phyloP scores from a whole-genome alignment of 805 yeast genomes.

The Zygosaccharomyces siamensis region DNA sequence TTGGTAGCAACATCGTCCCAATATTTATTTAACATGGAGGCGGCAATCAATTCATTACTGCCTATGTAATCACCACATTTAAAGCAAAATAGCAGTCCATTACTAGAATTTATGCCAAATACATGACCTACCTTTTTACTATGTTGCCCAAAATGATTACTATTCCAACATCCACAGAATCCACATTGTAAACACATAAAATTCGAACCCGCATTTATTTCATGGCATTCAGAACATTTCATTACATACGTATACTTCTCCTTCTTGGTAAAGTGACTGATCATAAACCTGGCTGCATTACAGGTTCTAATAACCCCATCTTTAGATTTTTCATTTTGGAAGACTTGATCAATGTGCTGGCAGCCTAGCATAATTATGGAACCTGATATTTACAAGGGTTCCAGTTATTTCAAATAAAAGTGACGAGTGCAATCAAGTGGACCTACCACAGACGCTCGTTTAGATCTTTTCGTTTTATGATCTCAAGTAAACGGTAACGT shows the following conservation, averaged over 20 bases:
- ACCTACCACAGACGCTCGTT: not conserved
- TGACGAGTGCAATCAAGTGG: not conserved
- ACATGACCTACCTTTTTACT: conserved; percentile 46
- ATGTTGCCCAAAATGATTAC: conserved; percentile 45
- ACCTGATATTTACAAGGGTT: not conserved
- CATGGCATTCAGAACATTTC: conserved; percentile 30
- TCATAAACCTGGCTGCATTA: conserved; percentile 26
- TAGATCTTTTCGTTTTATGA: not conserved
- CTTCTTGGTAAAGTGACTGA: conserved; percentile 18
- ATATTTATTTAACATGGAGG: conserved; percentile 22
- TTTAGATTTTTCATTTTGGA: conserved; percentile 32
- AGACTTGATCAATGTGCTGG: conserved; percentile 28
- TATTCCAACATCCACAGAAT: conserved; percentile 62
- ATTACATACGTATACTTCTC: conserved; percentile 23
- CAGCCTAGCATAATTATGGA: conserved; percentile 30
- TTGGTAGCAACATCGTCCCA: conserved; percentile 26
- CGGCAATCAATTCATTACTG: conserved; percentile 43
- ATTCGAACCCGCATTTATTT: conserved; percentile 32
- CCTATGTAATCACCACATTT: conserved; percentile 70
- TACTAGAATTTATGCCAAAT: conserved; percentile 62
- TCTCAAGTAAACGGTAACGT: not conserved
- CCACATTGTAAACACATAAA: conserved; percentile 77
- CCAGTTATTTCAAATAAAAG: not conserved
- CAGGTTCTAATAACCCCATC: conserved; percentile 28
- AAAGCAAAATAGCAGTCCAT: conserved; percentile 72